Conservation (phyloP, 1,284 basidiomycete species). For the Hypsizygus ulmarius region DNA sequence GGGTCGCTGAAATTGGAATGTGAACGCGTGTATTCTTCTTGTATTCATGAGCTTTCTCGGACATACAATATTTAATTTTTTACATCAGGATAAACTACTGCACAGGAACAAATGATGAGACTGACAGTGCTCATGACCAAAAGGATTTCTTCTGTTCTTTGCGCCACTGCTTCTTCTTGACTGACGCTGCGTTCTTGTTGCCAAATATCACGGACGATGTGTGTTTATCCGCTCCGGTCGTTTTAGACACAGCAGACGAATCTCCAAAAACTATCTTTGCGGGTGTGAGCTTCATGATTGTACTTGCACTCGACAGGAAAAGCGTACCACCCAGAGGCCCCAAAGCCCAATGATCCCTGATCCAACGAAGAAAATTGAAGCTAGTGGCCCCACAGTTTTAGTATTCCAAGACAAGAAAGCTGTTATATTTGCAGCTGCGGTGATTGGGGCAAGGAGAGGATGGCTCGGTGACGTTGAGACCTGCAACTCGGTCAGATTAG, state of each 20-base stretch:
- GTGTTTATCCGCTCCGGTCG: slow-evolving; percentile 77
- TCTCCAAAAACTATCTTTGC: slow-evolving; percentile 62
- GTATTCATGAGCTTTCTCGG: slow-evolving; percentile 1
- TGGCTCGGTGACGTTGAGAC: slow-evolving; percentile 36
- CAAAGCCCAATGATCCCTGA: slow-evolving; percentile 55
- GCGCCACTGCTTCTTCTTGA: slow-evolving; percentile 66
- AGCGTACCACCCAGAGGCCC: slow-evolving; percentile 70
- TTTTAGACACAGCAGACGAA: slow-evolving; percentile 55
- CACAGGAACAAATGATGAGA: slow-evolving; percentile 1
- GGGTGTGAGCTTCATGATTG: not conserved
- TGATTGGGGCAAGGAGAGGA: slow-evolving; percentile 61
- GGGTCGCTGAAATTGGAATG: slow-evolving; percentile 25
- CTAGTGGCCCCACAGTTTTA: slow-evolving; percentile 52
- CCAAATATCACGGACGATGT: slow-evolving; percentile 77
- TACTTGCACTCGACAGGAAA: not conserved
- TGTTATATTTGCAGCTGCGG: slow-evolving; percentile 48
- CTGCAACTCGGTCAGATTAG: slow-evolving; percentile 28
- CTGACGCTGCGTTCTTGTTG: slow-evolving; percentile 69
- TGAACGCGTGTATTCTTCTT: not conserved
- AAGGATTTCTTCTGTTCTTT: slow-evolving; percentile 27
- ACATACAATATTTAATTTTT: slow-evolving; percentile 4
- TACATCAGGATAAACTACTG: slow-evolving; percentile 3
- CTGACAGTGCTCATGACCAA: not conserved
- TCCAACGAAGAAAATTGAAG: slow-evolving; percentile 48
- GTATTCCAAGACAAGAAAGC: slow-evolving; percentile 69